A percentile compares a stretch with the other conserved stretches of the same genome.
Conservation (phyloP, 768 basidiomycete species). For the Hebeloma cylindrosporum region DNA sequence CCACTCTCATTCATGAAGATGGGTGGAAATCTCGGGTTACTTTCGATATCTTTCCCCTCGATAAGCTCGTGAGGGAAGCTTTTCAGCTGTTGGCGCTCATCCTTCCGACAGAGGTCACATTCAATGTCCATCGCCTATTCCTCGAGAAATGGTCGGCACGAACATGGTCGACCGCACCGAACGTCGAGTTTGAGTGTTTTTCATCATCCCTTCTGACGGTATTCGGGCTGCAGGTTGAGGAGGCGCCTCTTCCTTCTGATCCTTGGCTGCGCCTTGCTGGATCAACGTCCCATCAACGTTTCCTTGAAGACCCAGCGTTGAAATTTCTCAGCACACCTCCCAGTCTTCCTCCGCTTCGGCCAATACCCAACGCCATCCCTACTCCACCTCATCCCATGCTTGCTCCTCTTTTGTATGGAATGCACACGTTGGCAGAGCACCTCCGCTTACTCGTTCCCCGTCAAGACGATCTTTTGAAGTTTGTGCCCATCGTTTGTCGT, state of each 20-base stretch:
- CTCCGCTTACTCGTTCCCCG: constrained; percentile 57
- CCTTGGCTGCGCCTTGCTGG: constrained; percentile 51
- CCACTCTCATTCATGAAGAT: constrained; percentile 54
- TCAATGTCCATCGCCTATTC: constrained; percentile 54
- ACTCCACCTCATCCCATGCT: constrained; percentile 44
- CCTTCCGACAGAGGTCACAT: constrained; percentile 56
- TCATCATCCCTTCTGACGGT: constrained; percentile 47
- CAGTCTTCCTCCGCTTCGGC: constrained; percentile 20
- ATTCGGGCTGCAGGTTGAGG: constrained; percentile 39
- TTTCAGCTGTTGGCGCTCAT: constrained; percentile 63
- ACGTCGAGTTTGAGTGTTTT: constrained; percentile 60
- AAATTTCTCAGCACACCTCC: constrained; percentile 38
- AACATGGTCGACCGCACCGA: constrained; percentile 42
- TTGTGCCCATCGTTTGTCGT: constrained; percentile 64
- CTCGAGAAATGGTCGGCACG: constrained; percentile 55
- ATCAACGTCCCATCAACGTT: constrained; percentile 44
- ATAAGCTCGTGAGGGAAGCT: constrained; percentile 55
- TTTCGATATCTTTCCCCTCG: constrained; percentile 56
- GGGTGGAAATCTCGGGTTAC: constrained; percentile 45
- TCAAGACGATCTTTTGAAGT: constrained; percentile 52
- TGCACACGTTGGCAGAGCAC: constrained; percentile 81
- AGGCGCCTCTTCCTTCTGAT: constrained; percentile 18
- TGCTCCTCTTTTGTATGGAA: constrained; percentile 62
- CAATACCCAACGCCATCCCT: constrained; percentile 21
- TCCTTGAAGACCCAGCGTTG: constrained; percentile 62